Evolutionary conservation across 2,329 filamentous ascomycete species (phyloP), one percentile per base, ranked within the genome.

Genomic region (Elsinoe ampelina): DNA sequence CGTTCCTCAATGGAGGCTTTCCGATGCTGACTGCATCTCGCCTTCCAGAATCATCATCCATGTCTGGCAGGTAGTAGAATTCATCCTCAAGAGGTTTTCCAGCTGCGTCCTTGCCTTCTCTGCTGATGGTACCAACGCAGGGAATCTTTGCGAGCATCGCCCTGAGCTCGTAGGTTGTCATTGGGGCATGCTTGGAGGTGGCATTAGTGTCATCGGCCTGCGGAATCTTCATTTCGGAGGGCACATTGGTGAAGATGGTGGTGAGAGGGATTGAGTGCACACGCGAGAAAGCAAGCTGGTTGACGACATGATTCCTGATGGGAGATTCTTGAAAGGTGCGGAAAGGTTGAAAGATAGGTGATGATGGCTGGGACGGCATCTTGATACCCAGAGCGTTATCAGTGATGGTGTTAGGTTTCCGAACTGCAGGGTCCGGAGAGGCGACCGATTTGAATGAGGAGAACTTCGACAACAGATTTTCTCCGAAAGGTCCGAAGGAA

Each of bases 81-180:
- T 98, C 91, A 75, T 88, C 95, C 77, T 98, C 92, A 1, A 98
- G 80, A 5, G 85, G 75, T 74, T 96, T 93, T 63, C 93, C 93
- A 0, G 93, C 92, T 4, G 93, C 93, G 68, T 98, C 93, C 71
- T 97, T 98, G 67, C 93, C 93, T 69, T 92, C 85, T 38, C 93
- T 85, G 54, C 80, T 79, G 64, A 98, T 95, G 70, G 93, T 86
- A 47, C 93, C 93, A 61, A 97, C 84, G 67, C 89, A 95, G 7
- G 80, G 71, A 5, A 88, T 87, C 20, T 77, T 75, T 67, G 90
- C 86, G 42, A 97, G 80, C 58, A 95, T 79, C 45, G 73, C 76
- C 59, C 85, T 84, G 54, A 97, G 79, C 41, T 83, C 80, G 1
- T 80, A 75, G 61, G 79, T 81, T 22, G 78, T 77, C 26, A 90